Conservation (phyloP, 306 rosid species). For the Geum urbanum region DNA sequence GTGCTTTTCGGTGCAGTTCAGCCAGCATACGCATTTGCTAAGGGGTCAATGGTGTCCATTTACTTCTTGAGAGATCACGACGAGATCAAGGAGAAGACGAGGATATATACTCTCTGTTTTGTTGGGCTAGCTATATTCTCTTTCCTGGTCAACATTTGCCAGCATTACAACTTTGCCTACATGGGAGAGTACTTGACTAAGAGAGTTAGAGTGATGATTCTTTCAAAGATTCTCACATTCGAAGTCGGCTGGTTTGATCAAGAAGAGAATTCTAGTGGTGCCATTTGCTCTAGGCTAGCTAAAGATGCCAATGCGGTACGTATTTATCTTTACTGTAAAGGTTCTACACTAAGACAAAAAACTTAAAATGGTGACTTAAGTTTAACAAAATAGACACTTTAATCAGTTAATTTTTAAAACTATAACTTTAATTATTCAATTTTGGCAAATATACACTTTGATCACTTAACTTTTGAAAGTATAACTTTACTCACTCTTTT, state of each 20-base stretch:
- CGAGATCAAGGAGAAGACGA: conserved; percentile 31
- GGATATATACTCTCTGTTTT: conserved; percentile 13
- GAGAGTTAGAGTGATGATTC: conserved; percentile 37
- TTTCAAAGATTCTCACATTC: conserved; percentile 43
- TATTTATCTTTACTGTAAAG: too few species aligned
- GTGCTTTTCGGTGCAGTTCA: conserved; percentile 39
- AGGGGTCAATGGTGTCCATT: conserved; percentile 33
- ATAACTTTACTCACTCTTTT: too few species aligned
- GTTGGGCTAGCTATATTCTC: conserved; percentile 26
- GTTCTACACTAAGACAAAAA: too few species aligned
- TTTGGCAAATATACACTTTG: too few species aligned
- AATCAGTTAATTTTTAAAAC: too few species aligned
- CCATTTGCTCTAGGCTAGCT: conserved; percentile 46
- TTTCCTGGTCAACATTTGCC: conserved; percentile 29
- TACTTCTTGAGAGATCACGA: conserved; percentile 30
- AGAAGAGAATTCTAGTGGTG: conserved; percentile 38
- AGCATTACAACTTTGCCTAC: conserved; percentile 41
- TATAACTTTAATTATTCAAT: too few species aligned
- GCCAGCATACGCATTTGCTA: conserved; percentile 24
- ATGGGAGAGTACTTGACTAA: conserved; percentile 48
- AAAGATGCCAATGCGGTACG: conserved; percentile 48
- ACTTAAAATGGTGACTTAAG: too few species aligned
- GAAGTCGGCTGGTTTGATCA: conserved; percentile 53
- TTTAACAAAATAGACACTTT: too few species aligned
- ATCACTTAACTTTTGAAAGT: too few species aligned